Conservation (phyloP, 2,329 filamentous ascomycete species). For the Diaporthe caulivora region DNA sequence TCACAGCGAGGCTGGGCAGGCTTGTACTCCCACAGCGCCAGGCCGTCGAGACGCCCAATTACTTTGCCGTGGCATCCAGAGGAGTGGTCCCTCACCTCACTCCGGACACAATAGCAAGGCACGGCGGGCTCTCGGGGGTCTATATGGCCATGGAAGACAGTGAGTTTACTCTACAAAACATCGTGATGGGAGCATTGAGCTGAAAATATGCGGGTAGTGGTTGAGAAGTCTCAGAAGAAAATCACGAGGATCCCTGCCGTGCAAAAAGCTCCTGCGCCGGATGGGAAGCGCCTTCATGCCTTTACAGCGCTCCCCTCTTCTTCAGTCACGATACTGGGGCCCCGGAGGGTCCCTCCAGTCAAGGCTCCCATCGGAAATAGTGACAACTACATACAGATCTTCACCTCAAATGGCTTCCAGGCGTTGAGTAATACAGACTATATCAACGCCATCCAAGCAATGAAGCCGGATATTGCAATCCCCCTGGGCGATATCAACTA, state of each 20-base stretch:
- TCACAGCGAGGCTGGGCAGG: constrained; percentile 74
- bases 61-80: constrained; percentile 83
- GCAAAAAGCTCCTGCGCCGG: constrained; percentile 51
- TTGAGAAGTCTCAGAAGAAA: constrained; percentile 60
- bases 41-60: constrained; percentile 85
- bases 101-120: constrained; percentile 80
- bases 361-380: constrained; percentile 78
- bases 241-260: constrained; percentile 59
- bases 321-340: constrained; percentile 77
- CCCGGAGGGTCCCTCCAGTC: constrained; percentile 83
- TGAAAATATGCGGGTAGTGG: constrained; percentile 56
- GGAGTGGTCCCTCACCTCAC: constrained; percentile 90
- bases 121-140: constrained; percentile 75
- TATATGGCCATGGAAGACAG: constrained; percentile 95
- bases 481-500: constrained; percentile 78
- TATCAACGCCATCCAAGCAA: constrained; percentile 69
- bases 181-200: background rate
- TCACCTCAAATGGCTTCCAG: constrained; percentile 89
- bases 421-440: constrained; percentile 78
- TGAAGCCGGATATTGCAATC: constrained; percentile 85
- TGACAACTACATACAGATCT: constrained; percentile 78
- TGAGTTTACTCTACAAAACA: constrained; percentile 60
- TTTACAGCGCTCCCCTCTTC: constrained; percentile 81
- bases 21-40: constrained; percentile 73
- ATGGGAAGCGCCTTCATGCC: constrained; percentile 73